phyloP scores from a whole-genome alignment of 2,329 filamentous ascomycete genomes.

The Fusarium burgessii region DNA sequence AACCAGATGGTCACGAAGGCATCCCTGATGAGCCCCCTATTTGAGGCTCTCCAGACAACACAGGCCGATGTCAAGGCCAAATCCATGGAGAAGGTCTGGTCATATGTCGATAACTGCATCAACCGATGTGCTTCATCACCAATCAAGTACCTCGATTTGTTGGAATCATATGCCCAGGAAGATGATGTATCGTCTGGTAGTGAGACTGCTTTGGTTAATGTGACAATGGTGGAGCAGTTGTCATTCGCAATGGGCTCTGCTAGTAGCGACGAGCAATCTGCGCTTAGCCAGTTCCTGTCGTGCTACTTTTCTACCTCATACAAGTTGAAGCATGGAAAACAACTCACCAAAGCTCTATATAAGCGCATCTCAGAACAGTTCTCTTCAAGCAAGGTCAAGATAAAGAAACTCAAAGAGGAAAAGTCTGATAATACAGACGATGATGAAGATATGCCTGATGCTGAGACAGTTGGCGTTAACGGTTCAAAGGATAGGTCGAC shows the following conservation, averaged over 20 bases:
- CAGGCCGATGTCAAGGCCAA: conserved; percentile 29
- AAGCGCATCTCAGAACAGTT: conserved; percentile 50
- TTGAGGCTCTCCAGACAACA: conserved; percentile 50
- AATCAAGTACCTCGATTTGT: conserved; percentile 83
- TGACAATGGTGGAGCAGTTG: conserved; percentile 82
- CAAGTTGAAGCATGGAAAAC: conserved; percentile 59
- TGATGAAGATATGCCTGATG: conserved; percentile 39
- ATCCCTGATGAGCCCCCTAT: conserved; percentile 62
- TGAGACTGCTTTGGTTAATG: conserved; percentile 70
- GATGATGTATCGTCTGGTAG: conserved; percentile 44
- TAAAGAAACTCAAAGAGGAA: conserved; percentile 38
- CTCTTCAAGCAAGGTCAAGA: conserved; percentile 42
- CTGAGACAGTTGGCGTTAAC: conserved; percentile 3
- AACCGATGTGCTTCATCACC: conserved; percentile 79
- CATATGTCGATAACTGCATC: conserved; percentile 86
- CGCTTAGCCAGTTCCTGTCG: conserved; percentile 69
- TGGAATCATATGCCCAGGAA: conserved; percentile 61
- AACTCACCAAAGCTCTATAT: conserved; percentile 47
- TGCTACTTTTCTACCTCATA: conserved; percentile 67
- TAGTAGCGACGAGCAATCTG: conserved; percentile 56
- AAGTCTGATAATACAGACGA: conserved; percentile 18
- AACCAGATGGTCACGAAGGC: conserved; percentile 72
- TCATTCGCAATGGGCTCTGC: conserved; percentile 71
- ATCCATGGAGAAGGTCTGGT: conserved; percentile 64
- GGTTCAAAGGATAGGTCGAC: conserved; percentile 15